Evolutionary conservation across 2,329 filamentous ascomycete genomes (phyloP), one percentile per base, ranked within the genome.

Genomic region (Cryphonectria radicalis): DNA sequence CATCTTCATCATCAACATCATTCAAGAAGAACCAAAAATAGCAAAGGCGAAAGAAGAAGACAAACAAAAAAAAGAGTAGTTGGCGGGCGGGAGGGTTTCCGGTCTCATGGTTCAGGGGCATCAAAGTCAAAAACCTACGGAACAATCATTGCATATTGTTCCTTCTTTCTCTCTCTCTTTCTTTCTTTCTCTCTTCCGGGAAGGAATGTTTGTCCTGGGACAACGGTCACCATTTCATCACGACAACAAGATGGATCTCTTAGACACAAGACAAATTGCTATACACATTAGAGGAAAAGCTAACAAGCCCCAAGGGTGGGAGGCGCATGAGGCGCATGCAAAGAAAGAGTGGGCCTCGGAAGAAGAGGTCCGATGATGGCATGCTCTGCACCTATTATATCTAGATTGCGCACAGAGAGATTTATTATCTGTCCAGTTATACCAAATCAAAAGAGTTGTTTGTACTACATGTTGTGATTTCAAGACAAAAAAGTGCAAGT

Each of bases 261-360:
- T 17, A 14, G 28, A 40, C 62, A 55, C 50, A 14, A 14, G 7
- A 50, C 46, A 50, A 7, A 50, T 50, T 66, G 59, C 59, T 59
- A 59, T 40, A 71, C 70, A 71, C 40, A 59, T 57, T n/a, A 59
- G 35, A 43, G 59, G 40, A 22, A 19, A 62, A 32, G 68, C 66
- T 69, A 69, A 69, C 66, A 53, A 53, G n/a, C 32, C 32, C 35
- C 59, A 53, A 68, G 60, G 57, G 13, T 59, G 46, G 22, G 59
- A 35, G 25, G 55, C 55, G n/a, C 59, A 22, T 62, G 32, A 8
- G 35, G 35, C 11, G 35, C 35, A 22, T 7, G 8, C 46, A 50
- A 11, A 50, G 46, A n/a, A 62, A 32, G 7, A 1, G 35, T 40
- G 59, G 17, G 35, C 35, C 59, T 22, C 22, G 7, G 10, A 60